Base-by-base conservation (phyloP, 202 grass and related monocot genomes). In the Hordeum pubiflorum region DNA sequence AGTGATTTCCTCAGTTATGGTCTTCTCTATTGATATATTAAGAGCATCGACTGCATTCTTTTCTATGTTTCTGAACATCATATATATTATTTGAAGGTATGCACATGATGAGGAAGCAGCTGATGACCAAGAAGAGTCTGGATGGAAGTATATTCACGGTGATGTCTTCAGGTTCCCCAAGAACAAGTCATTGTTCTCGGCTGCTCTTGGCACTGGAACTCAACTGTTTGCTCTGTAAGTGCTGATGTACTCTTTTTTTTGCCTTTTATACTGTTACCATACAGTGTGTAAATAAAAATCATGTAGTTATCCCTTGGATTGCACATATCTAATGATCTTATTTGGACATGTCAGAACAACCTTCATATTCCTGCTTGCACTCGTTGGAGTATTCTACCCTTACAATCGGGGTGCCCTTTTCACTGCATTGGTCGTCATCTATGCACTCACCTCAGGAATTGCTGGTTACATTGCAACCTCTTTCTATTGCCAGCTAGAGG, bases 141-240 rank as follows among this genome's bases (percentile, higher is more conserved):
- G 95, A 41, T 97, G 95, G 95, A 97, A 97, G 38, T 97, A 97
- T 65, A 97, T 97, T 39, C 95, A 97, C 21, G 95, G 95, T 77
- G 95, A 97, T 82, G 92, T 97, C 31, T 97, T 97, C 69, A 79
- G 95, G 9, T 97, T 94, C 43, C 95, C 95, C 59, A 87, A 93
- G 81, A 90, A 97, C 78, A 94, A 94, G 77, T 97, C 95, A 1
- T 29, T 97, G 14, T 94, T 97, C 89, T 85, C 95, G 5, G 92
- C 95, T 89, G 93, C 90, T 82, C 92, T 97, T 36, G 95, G 95
- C 46, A 91, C 90, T 59, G 95, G 95, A 75, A 97, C 92, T 82
- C 95, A 97, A 58, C 59, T 97, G 46, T 97, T 97, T 91, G 92
- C 77, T 43, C 88, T 97, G 95, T 97, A 84, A 94, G 89, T 82